Evolutionary conservation across 371 early-diverging fungal genomes (phyloP).

Genomic region (Coemansia sp.): DNA sequence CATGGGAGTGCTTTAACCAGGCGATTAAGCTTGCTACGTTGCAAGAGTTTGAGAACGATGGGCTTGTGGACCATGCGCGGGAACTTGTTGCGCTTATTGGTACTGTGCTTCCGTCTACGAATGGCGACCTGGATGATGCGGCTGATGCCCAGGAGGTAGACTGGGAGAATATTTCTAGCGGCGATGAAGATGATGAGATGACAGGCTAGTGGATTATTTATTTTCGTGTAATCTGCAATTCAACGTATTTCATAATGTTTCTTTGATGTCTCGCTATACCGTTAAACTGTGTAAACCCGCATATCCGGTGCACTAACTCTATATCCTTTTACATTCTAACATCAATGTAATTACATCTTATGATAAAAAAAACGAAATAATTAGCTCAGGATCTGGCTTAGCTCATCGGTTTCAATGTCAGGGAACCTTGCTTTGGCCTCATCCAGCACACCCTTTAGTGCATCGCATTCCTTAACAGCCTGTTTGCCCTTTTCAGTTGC

Average conservation of each 20-base stretch:
- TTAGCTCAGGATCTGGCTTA: background rate
- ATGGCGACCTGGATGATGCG: background rate
- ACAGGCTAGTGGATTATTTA: background rate
- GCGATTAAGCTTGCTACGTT: conserved; percentile 59
- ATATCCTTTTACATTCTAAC: too few relatives aligned
- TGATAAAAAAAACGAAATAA: background rate
- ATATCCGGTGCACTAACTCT: too few relatives aligned
- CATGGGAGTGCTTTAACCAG: conserved; percentile 30
- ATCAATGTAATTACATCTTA: background rate
- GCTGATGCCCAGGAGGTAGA: conserved; percentile 3
- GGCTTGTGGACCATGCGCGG: conserved; percentile 66
- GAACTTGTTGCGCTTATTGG: conserved; percentile 65
- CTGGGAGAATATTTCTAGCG: conserved; percentile 23
- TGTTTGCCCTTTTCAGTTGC: conserved; percentile 17
- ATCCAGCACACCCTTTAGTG: background rate
- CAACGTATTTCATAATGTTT: too few relatives aligned
- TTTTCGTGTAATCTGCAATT: background rate
- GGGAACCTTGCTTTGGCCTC: background rate
- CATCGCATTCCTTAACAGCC: conserved; percentile 14
- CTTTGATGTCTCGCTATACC: too few relatives aligned
- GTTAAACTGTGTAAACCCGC: too few relatives aligned
- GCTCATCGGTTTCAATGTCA: background rate
- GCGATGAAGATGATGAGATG: conserved; percentile 10
- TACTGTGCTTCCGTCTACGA: conserved; percentile 22
- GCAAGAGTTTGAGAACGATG: conserved; percentile 67